Evolutionary conservation across 306 rosid genomes (phyloP), one percentile per base, ranked within the genome.

Genomic region (Vigna reflexopilosa): DNA sequence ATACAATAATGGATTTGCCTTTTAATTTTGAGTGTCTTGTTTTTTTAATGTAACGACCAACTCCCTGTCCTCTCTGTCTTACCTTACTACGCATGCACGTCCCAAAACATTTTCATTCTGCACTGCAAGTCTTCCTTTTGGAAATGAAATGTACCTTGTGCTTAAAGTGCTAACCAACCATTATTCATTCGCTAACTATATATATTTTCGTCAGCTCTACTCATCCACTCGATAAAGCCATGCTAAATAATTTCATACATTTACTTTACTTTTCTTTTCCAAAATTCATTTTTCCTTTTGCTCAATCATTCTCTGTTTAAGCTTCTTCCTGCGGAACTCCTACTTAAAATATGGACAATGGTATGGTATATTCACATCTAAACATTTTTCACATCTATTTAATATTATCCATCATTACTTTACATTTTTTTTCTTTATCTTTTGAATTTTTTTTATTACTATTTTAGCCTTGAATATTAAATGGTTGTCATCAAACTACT

Each of bases 1-100:
- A 78, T 84, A 73, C 66, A 78, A 86, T 62, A 75, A 81, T 72
- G 82, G 55, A 48, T 68, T 83, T 83, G 63, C 67, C 77, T 69
- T 52, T 44, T 67, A 6, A 13, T 68, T 15, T 28, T 44, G 19
- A 4, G 38, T 19, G 47, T 62, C 66, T 55, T 34, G 42, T 6
- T 80, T 54, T 69, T 76, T 42, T 42, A 42, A 47, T 72, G 34
- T 70, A 72, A 63, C 73, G 59, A 77, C 67, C 73, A 68, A 77
- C 67, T 70, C 3, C 11, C 4, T 67, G 44, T 58, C 77, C 67
- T 75, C 11, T 58, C 72, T 75, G 15, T 70, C 45, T 40, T 8
- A 40, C 50, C 51, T 11, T 30, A 9, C 52, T 51, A 52, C 76
- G 67, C 80, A 72, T 73, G 75, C 79, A 66, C 38, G 59, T 56